phyloP scores from a whole-genome alignment of 164 flowering plant species.

The Pachysandra terminalis region DNA sequence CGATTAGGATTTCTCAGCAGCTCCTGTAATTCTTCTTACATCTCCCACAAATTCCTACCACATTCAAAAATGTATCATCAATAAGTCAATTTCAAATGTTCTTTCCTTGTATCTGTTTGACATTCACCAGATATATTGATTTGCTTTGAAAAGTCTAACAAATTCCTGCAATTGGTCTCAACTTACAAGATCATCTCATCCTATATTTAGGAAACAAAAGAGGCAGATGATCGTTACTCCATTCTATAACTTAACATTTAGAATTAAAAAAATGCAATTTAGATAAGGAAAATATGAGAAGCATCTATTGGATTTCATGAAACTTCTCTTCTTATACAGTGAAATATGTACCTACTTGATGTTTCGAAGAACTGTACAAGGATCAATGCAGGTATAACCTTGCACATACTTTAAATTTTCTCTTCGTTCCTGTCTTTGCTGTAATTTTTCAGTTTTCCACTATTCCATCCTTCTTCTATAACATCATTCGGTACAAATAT shows the following conservation, averaged over 20 bases:
- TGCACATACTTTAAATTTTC: background rate
- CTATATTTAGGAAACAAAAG: no score
- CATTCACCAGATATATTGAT: slow-evolving; percentile 4
- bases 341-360: background rate
- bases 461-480: background rate
- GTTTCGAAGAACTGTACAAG: background rate
- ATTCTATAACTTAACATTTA: no score
- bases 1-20: slow-evolving; percentile 89
- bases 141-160: no score
- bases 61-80: background rate
- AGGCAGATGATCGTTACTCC: no score
- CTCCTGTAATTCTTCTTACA: slow-evolving; percentile 40
- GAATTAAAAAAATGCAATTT: no score
- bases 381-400: background rate
- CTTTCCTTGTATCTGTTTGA: background rate
- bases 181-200: no score
- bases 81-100: background rate
- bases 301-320: background rate
- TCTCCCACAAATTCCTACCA: background rate
- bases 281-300: background rate
- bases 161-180: no score
- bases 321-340: no score
- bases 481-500: no score
- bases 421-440: background rate
- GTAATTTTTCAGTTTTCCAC: background rate